phyloP scores from a whole-genome alignment of 345 rosid species.

The Eucalyptus marginata region DNA sequence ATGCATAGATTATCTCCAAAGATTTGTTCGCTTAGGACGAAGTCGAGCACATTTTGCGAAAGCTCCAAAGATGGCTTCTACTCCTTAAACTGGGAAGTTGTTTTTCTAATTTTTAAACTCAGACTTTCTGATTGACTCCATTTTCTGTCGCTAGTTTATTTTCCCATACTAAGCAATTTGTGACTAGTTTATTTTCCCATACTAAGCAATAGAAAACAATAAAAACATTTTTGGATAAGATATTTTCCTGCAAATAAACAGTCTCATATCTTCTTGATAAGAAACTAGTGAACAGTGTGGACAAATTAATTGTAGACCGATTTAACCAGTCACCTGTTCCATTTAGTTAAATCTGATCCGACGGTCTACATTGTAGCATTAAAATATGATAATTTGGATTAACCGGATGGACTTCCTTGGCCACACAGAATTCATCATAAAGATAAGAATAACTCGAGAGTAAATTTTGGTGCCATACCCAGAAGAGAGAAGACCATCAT shows the following conservation, averaged over 20 bases:
- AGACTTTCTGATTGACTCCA: neutral
- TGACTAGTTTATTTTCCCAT: too few species aligned
- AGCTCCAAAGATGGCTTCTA: slow-evolving; percentile 7
- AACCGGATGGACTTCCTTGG: neutral
- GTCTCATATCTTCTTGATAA: neutral
- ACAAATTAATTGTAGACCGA: neutral
- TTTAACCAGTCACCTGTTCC: neutral
- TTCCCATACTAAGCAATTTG: too few species aligned
- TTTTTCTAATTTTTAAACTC: neutral
- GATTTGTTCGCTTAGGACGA: slow-evolving; percentile 50
- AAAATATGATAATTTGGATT: neutral
- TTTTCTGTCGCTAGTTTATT: too few species aligned
- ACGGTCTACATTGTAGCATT: neutral
- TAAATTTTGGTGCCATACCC: neutral
- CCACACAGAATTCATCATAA: neutral
- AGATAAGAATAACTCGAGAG: neutral
- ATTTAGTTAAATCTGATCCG: neutral
- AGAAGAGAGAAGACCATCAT: neutral
- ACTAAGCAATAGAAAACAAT: neutral
- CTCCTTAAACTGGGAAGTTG: neutral
- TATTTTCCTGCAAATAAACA: neutral
- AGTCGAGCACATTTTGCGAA: slow-evolving; percentile 58
- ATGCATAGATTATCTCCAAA: slow-evolving; percentile 40
- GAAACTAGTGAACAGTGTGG: neutral
- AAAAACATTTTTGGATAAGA: neutral